phyloP scores from a whole-genome alignment of 345 rosid genomes.

The Erysimum cheiranthoides region DNA sequence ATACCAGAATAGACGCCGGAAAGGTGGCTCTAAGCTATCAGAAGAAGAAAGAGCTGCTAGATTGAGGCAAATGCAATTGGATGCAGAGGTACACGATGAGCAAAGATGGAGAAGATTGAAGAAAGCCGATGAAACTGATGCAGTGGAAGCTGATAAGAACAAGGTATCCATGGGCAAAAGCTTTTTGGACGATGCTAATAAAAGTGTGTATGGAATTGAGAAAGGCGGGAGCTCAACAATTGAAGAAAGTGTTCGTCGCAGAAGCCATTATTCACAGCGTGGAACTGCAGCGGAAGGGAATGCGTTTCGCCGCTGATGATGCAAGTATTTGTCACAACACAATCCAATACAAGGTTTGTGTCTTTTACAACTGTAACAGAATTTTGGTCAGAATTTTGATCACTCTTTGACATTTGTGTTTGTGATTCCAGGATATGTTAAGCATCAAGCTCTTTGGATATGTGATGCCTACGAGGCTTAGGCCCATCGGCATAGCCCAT shows the following conservation, averaged over 20 bases:
- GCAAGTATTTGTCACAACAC: not conserved
- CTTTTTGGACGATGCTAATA: conserved; percentile 85
- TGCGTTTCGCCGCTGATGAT: conserved; percentile 75
- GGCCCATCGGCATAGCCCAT: conserved; percentile 32
- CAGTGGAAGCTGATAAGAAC: conserved; percentile 60
- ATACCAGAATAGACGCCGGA: conserved; percentile 49
- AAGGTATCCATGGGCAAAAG: conserved; percentile 57
- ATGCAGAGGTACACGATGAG: conserved; percentile 92
- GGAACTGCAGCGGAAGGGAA: conserved; percentile 74
- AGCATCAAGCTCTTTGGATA: conserved; percentile 10
- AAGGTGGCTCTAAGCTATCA: conserved; percentile 64
- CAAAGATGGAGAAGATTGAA: conserved; percentile 91
- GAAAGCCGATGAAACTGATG: conserved; percentile 84
- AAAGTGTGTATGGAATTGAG: conserved; percentile 87
- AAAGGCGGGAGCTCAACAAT: conserved; percentile 89
- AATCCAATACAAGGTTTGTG: not conserved
- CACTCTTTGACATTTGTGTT: not conserved
- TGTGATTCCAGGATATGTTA: conserved; percentile 16
- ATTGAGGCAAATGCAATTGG: conserved; percentile 76
- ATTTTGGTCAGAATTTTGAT: not conserved
- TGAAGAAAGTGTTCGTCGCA: conserved; percentile 91
- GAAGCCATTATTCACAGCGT: conserved; percentile 79
- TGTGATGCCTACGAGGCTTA: conserved; percentile 2
- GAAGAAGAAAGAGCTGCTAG: conserved; percentile 89
- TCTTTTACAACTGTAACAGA: conserved; percentile 4